Conservation (phyloP, 2,329 filamentous ascomycete species). For the Coniochaeta prunicola region DNA sequence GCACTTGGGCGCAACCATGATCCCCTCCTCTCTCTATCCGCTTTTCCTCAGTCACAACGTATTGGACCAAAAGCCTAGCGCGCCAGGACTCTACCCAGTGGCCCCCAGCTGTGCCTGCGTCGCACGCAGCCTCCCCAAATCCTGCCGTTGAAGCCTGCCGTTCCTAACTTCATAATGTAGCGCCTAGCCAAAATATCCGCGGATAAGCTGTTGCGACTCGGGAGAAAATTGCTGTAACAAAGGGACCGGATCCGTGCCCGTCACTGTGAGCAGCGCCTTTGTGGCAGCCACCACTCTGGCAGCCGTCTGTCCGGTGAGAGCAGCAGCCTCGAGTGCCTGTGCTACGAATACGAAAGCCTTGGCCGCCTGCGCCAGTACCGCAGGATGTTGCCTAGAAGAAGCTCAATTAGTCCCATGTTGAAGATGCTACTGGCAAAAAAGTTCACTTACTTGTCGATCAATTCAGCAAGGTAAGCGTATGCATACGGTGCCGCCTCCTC, state of each 20-base stretch:
- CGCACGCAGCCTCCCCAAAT: constrained; percentile 4
- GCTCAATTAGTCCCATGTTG: neutral
- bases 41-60: constrained; percentile 2
- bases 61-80: too few species aligned
- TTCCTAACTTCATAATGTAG: neutral
- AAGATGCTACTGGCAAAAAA: neutral
- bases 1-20: too few species aligned
- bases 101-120: too few species aligned
- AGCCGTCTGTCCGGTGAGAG: constrained; percentile 77
- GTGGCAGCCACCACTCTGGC: constrained; percentile 68
- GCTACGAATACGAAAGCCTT: constrained; percentile 81
- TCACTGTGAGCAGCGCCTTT: constrained; percentile 67
- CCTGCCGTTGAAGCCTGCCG: neutral
- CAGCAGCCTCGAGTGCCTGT: constrained; percentile 84
- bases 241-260: constrained; percentile 68
- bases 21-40: neutral
- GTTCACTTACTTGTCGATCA: constrained; percentile 84
- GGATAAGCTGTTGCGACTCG: constrained; percentile 74
- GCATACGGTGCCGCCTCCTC: constrained; percentile 96
- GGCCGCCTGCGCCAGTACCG: constrained; percentile 67
- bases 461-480: constrained; percentile 81
- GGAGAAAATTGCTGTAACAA: constrained; percentile 68
- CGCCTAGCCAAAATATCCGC: constrained; percentile 65
- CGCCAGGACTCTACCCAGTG: too few species aligned
- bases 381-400: constrained; percentile 67